Base-by-base conservation (phyloP, 768 basidiomycete species). In the Flagelloscypha sp. region DNA sequence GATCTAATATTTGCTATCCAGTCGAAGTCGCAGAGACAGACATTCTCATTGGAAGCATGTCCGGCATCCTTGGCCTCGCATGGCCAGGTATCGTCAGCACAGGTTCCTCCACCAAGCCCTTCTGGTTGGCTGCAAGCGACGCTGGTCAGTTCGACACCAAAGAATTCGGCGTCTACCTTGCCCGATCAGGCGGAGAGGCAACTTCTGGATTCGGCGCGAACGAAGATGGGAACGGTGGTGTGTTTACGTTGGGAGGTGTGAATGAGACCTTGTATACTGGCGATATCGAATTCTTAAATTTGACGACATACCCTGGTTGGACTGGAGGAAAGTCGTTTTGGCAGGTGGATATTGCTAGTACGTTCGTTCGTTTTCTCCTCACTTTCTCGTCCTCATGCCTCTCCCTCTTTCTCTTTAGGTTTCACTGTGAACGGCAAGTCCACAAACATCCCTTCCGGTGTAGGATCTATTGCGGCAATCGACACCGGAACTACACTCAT, bases 401-500 rank as follows among this genome's bases (percentile, higher is more conserved):
- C n/a, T n/a, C n/a, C n/a, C n/a, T n/a, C 20, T 12, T 3, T 22
- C 9, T 24, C 15, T 9, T 31, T 27, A 65, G 64, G 48, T 6
- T 24, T 71, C 24, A 58, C 52, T 15, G 61, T 72, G 2, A 58
- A 66, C 33, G 59, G 57, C 2, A 42, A 2, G 20, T 28, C 42
- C 7, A 38, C 62, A 12, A 36, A 52, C 0, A 7, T 60, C 13
- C 30, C 41, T 17, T 33, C 45, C 15, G 33, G 40, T 1, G 20
- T 35, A 5, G 39, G 35, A 1, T 50, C 54, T 6, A 19, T 42
- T n/a, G 66, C 63, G 13, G 75, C 71, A 18, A 76, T 79, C 38
- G 76, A 79, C 39, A 76, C 74, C 3, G 76, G 75, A 19, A 79
- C 76, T 2, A 79, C 77, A 17, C 60, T 78, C 39, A 66, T 79